Base-by-base conservation (phyloP, 1,284 basidiomycete species). In the Apiotrichum siamense region DNA sequence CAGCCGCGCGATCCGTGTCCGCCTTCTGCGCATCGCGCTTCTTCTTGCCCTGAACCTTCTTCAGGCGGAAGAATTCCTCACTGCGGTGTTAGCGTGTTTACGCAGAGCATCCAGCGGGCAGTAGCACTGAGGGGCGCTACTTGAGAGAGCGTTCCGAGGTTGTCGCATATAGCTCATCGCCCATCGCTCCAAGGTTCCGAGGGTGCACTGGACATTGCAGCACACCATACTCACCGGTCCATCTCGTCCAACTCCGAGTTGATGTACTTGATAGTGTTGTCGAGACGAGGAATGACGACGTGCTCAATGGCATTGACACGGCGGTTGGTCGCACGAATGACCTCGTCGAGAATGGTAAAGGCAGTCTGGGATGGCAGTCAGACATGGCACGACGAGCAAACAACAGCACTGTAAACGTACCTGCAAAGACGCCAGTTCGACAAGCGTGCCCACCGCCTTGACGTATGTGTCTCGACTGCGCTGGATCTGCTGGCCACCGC, bases 251-350 rank as follows among this genome's bases (percentile, higher is more conserved):
- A 76, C 74, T 94, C 90, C n/a, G 89, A 93, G 64, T 91, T 81
- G 69, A 97, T 94, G 72, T 96, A 97, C 66, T 87, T 89, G 78
- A 98, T 91, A 7, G 96, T 98, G 73, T 98, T 97, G 54, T 97
- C 94, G 41, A 99, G 77, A 44, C 86, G 81, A 13, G 96, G 96
- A 53, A 99, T 97, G 65, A 99, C 81, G 61, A 99, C 86, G 72
- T 99, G 91, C 70, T 99, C 96, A 64, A 99, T 96, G 4, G 96
- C 96, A 66, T 99, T 99, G 29, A 99, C 96, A 59, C 96, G 84
- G 40, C 96, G 86, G 74, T 97, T 99, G 25, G 96, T 98, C 39
- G 94, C 91, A 48, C 91, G 85, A 69, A 99, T 99, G 55, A 98
- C 96, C 76, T 98, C 96, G 74, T 99, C 96, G 24, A 99, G 81